These are phyloP conservation scores for Leucogyrophana mollusca DNA, from an alignment of 768 basidiomycete genomes.

Conservation along the genomic window DNA sequence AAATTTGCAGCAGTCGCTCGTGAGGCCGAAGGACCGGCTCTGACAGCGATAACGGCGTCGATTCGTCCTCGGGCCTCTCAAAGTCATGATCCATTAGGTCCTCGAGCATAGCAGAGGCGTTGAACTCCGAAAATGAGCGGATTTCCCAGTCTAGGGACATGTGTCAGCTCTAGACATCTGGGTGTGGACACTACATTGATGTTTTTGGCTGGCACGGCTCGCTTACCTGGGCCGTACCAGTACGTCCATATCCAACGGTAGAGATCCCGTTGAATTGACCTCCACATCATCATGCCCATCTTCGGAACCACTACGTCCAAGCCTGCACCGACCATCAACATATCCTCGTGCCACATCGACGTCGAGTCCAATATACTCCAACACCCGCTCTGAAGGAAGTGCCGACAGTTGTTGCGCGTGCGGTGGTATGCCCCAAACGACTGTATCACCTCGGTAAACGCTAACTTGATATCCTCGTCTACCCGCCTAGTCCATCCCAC, in stretches of 20 bases:
- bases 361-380: not conserved
- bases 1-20: too few species aligned
- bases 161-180: not conserved
- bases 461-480: not conserved
- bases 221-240: not conserved
- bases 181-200: not conserved
- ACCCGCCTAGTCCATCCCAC: not conserved
- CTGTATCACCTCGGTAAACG: slow-evolving; percentile 1
- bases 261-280: slow-evolving; percentile 1
- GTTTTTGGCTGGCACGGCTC: too few species aligned
- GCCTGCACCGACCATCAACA: not conserved
- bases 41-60: too few species aligned
- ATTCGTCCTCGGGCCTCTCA: too few species aligned
- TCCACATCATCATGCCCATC: not conserved
- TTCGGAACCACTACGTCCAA: not conserved
- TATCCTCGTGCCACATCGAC: slow-evolving; percentile 1
- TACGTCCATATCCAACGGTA: not conserved
- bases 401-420: slow-evolving; percentile 1
- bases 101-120: not conserved
- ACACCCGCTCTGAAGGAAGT: not conserved
- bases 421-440: not conserved
- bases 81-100: not conserved
- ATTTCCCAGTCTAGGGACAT: not conserved
- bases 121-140: not conserved
- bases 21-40: too few species aligned